A percentile compares a stretch with the other conserved stretches of the same genome.
These are phyloP conservation scores for Lepraria neglecta DNA, from an alignment of 495 filamentous ascomycete genomes.

Conservation along the genomic window DNA sequence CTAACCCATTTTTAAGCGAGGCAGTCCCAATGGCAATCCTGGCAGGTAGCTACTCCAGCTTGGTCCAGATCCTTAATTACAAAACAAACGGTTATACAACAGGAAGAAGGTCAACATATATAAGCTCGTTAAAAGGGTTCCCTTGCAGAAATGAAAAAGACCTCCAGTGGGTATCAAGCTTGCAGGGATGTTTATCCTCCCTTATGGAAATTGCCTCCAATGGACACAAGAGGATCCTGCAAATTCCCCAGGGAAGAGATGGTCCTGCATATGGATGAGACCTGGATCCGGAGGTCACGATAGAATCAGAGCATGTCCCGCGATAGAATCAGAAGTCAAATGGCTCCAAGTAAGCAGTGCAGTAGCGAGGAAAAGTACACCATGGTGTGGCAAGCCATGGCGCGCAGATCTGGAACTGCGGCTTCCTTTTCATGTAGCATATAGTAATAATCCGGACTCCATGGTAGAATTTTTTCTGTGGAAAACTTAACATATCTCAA, in stretches of 20 bases:
- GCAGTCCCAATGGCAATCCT: background rate
- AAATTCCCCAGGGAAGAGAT: background rate
- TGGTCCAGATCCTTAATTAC: conserved; percentile 8
- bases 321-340: background rate
- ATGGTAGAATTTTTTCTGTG: background rate
- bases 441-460: background rate
- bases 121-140: background rate
- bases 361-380: background rate
- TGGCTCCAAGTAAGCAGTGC: background rate
- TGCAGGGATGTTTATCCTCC: background rate
- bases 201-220: conserved; percentile 1
- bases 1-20: background rate
- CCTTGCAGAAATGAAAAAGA: background rate
- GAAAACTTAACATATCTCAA: background rate
- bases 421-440: conserved; percentile 14
- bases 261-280: conserved; percentile 4
- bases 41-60: conserved; percentile 3
- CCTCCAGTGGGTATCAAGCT: conserved; percentile 13
- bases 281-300: conserved; percentile 8
- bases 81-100: background rate
- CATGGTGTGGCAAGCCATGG: conserved; percentile 5
- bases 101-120: conserved; percentile 3
- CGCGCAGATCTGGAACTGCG: conserved; percentile 17
- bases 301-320: conserved; percentile 6
- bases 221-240: conserved; percentile 4